A percentile compares a stretch with the other conserved stretches of the same genome.
These are phyloP conservation scores for Fusarium armeniacum DNA, from an alignment of 2,329 filamentous ascomycete species.

Conservation along the genomic window DNA sequence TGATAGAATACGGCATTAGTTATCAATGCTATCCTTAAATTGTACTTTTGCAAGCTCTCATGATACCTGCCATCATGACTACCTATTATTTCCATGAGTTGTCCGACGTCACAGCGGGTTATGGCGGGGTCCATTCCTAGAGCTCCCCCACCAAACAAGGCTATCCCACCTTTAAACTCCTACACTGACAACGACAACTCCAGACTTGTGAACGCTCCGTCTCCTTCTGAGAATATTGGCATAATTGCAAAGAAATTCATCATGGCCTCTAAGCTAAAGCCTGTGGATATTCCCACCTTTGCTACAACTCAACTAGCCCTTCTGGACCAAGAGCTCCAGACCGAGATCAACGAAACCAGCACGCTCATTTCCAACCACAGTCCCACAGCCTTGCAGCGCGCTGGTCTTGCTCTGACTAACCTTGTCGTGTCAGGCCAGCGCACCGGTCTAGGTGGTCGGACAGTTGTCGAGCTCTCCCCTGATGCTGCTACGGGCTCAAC, in stretches of 20 bases:
- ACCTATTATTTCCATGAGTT: slow-evolving; percentile 17
- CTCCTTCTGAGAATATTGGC: not conserved
- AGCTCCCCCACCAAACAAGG: slow-evolving; percentile 29
- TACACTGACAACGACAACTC: slow-evolving; percentile 22
- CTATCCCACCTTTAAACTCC: slow-evolving; percentile 33
- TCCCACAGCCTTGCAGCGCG: slow-evolving; percentile 77
- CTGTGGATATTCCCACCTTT: slow-evolving; percentile 76
- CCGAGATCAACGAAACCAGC: slow-evolving; percentile 79
- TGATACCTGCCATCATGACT: slow-evolving; percentile 25
- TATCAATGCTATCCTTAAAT: not conserved
- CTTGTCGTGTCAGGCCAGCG: slow-evolving; percentile 80
- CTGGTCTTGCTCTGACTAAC: slow-evolving; percentile 84
- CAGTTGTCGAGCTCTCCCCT: slow-evolving; percentile 82
- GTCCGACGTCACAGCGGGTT: slow-evolving; percentile 29
- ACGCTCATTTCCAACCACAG: slow-evolving; percentile 76
- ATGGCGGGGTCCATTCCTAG: slow-evolving; percentile 43
- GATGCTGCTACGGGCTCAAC: slow-evolving; percentile 76
- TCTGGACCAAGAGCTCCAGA: slow-evolving; percentile 77
- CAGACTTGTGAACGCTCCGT: not conserved
- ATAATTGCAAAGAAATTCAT: not conserved
- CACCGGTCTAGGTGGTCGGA: slow-evolving; percentile 92
- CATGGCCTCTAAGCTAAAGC: slow-evolving; percentile 57
- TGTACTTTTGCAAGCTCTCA: slow-evolving; percentile 2
- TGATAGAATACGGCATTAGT: not conserved
- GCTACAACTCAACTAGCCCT: slow-evolving; percentile 78